Evolutionary conservation across 2,329 filamentous ascomycete genomes (phyloP).

Genomic region (Fusarium nodosum): DNA sequence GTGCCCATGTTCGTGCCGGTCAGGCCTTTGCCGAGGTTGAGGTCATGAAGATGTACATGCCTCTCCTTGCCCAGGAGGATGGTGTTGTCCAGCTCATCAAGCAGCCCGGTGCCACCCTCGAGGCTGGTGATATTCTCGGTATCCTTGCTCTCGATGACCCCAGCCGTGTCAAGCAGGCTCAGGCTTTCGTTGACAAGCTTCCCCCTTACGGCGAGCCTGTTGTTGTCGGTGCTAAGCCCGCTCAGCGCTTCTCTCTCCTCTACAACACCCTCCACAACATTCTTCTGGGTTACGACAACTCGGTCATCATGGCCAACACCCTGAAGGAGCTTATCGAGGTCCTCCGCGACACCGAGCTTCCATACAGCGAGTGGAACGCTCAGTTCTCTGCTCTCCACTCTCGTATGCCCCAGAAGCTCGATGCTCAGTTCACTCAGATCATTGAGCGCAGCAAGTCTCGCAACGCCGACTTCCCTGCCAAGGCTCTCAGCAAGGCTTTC

Average conservation of each 20-base stretch:
- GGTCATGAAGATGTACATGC: conserved; percentile 99
- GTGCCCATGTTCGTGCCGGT: conserved; percentile 90
- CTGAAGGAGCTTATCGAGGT: conserved; percentile 92
- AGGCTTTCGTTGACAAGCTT: conserved; percentile 91
- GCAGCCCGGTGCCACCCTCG: conserved; percentile 96
- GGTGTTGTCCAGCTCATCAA: conserved; percentile 98
- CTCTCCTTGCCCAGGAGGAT: conserved; percentile 92
- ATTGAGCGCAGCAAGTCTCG: conserved; percentile 86
- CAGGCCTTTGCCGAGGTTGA: conserved; percentile 97
- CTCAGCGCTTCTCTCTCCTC: conserved; percentile 85
- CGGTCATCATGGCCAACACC: conserved; percentile 90
- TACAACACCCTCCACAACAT: conserved; percentile 87
- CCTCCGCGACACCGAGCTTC: conserved; percentile 87
- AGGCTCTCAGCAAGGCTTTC: conserved; percentile 85
- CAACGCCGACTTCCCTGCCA: conserved; percentile 90
- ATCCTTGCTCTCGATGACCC: conserved; percentile 96
- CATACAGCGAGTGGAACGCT: conserved; percentile 95
- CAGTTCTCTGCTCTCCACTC: conserved; percentile 97
- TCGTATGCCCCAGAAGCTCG: conserved; percentile 95
- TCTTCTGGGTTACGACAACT: conserved; percentile 94
- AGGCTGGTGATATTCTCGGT: conserved; percentile 98
- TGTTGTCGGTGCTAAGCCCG: conserved; percentile 89
- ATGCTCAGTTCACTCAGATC: conserved; percentile 83
- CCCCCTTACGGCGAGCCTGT: conserved; percentile 89
- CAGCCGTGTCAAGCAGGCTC: conserved; percentile 94